Base-by-base conservation (phyloP, 176 grass and related monocot genomes). In the Raddia distichophylla region DNA sequence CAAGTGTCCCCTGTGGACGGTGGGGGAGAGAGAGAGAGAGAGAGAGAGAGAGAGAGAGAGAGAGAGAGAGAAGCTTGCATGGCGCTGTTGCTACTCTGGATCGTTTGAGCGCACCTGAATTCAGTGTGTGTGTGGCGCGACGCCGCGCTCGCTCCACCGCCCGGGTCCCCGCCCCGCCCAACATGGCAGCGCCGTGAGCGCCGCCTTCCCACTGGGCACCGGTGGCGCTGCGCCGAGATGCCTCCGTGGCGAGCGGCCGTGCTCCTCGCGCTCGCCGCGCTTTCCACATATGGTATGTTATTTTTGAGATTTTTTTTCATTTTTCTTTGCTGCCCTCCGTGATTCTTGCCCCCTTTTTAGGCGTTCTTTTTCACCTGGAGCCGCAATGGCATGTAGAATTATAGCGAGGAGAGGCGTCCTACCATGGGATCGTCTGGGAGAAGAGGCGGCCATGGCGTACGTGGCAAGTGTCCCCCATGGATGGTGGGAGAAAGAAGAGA, bases 301-400 rank as follows among this genome's bases (percentile, higher is more conserved):
- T 66, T 10, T n/a, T n/a, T 40, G 15, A 27, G 77, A n/a, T 63
- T 82, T 73, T 61, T 15, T 54, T 18, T 40, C 10, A n/a, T n/a
- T n/a, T n/a, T 75, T 20, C 1, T 2, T 58, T 1, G 6, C 17
- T 2, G 16, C 68, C 3, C 10, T 11, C 18, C 15, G 53, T 11
- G 4, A 3, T 16, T 48, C 51, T 57, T 18, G 59, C 16, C 8
- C 55, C 37, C 4, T 4, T 40, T 4, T 4, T 0, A 34, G 17
- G 42, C 67, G 65, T 67, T 73, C 52, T 60, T 60, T 12, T 73
- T 10, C 67, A 16, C 10, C 73, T 82, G 34, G 79, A 67, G 60
- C 45, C 46, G 79, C 83, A 90, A 82, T 86, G 88, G 73, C 8
- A 67, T 6, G 51, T 16, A 43, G 59, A 86, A 86, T 86, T 73